These are phyloP conservation scores for Trichoderma koningiopsis DNA, from an alignment of 2,329 filamentous ascomycete genomes.

Conservation along the genomic window DNA sequence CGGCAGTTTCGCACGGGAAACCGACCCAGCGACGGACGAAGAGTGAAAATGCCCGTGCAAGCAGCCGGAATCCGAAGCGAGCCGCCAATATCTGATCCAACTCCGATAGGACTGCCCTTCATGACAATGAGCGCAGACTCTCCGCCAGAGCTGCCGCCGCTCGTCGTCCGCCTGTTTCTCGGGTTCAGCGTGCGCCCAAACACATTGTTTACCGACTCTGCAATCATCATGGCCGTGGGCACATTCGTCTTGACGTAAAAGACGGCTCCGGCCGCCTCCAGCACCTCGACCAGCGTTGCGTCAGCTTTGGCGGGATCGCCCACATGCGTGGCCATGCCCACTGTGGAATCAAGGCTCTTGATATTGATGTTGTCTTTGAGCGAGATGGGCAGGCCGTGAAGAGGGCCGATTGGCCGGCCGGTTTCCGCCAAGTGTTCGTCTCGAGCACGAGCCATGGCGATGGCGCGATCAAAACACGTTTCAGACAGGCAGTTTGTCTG, in stretches of 20 bases:
- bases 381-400: slow-evolving; percentile 66
- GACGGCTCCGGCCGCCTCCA: slow-evolving; percentile 53
- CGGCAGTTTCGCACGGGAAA: slow-evolving; percentile 58
- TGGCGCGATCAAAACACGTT: slow-evolving; percentile 56
- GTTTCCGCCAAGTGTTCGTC: slow-evolving; percentile 54
- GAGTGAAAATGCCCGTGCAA: slow-evolving; percentile 59
- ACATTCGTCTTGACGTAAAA: slow-evolving; percentile 61
- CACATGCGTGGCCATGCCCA: slow-evolving; percentile 66
- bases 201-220: slow-evolving; percentile 66
- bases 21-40: slow-evolving; percentile 59
- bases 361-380: slow-evolving; percentile 74
- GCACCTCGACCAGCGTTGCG: slow-evolving; percentile 44
- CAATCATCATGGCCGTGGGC: slow-evolving; percentile 68
- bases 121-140: slow-evolving; percentile 65
- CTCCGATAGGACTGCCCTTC: slow-evolving; percentile 59
- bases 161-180: slow-evolving; percentile 58
- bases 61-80: slow-evolving; percentile 57
- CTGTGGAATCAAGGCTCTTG: slow-evolving; percentile 59
- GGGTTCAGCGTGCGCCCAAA: slow-evolving; percentile 67
- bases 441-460: slow-evolving; percentile 49
- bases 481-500: slow-evolving; percentile 57
- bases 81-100: slow-evolving; percentile 66
- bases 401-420: slow-evolving; percentile 56
- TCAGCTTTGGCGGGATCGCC: slow-evolving; percentile 55
- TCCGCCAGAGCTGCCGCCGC: slow-evolving; percentile 68